Evolutionary conservation across 2,329 filamentous ascomycete genomes (phyloP), one percentile per base, ranked within the genome.

Genomic region (Stagonosporopsis rhizophila): DNA sequence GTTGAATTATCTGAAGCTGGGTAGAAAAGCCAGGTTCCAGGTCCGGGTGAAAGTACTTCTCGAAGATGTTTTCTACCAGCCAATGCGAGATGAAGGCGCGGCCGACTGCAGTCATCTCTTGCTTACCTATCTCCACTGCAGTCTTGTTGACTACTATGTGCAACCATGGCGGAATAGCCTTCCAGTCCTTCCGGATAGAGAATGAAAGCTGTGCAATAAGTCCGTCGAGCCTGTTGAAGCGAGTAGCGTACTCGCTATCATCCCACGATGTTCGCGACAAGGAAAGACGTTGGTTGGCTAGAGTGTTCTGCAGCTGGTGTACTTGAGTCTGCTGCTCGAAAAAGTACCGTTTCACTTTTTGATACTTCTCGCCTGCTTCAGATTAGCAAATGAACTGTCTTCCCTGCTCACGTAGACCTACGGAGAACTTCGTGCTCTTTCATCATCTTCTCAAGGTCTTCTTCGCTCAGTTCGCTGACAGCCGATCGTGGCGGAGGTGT

Each of bases 91-190:
- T 92, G 62, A 93, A 87, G 12, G 94, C 92, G 50, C 94, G 87
- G 15, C 95, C 95, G 22, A 96, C 89, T 5, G 93, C 93, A 6
- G 92, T 98, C 95, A 99, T 99, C 77, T 99, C 95, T 75, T 97
- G 93, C 72, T 93, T 96, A 59, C 93, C 95, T 9, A 89, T 92
- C 67, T 88, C 86, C 50, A 96, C 83, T 0, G 92, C 94, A 68
- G 96, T 93, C 48, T 89, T 83, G 74, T 94, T 97, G 62, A 96
- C 90, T 51, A 87, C 91, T 22, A 83, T 83, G 51, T 87, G 84
- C 40, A 99, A 81, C 92, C 92, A 98, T 6, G 82, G 73, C 0
- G 95, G 95, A 51, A 98, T 83, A 30, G 82, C 81, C 60, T 86
- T 87, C 95, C 95, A 99, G 71, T 96, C 90, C 77, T 98, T 98